Evolutionary conservation across 345 rosid genomes (phyloP).

Genomic region (Euphorbia pulcherrima): DNA sequence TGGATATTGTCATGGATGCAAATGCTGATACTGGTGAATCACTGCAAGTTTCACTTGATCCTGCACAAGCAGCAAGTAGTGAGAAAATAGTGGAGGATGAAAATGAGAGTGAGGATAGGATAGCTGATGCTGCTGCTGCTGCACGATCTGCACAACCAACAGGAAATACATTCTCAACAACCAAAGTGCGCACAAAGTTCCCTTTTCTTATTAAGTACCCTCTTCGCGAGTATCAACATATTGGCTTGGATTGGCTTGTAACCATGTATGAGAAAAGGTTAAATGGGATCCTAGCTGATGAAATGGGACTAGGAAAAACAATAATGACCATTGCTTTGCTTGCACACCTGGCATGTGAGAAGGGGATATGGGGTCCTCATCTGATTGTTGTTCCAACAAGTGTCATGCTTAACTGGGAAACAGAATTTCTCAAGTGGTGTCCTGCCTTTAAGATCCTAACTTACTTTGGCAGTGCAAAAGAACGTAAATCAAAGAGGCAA

Average conservation of each 20-base stretch:
- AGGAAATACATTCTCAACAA: slow-evolving; percentile 91
- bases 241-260: slow-evolving; percentile 99
- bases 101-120: slow-evolving; percentile 47
- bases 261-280: slow-evolving; percentile 97
- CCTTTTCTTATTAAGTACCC: slow-evolving; percentile 97
- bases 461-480: slow-evolving; percentile 98
- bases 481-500: slow-evolving; percentile 93
- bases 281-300: slow-evolving; percentile 99
- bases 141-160: slow-evolving; percentile 99
- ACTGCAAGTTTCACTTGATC: slow-evolving; percentile 26
- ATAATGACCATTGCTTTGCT: slow-evolving; percentile 99
- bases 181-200: slow-evolving; percentile 89
- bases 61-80: slow-evolving; percentile 32
- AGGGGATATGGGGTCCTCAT: slow-evolving; percentile 99
- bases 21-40: slow-evolving; percentile 37
- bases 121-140: slow-evolving; percentile 98
- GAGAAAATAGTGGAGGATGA: slow-evolving; percentile 16
- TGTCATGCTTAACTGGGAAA: slow-evolving; percentile 99
- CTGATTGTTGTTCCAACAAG: slow-evolving; percentile 99
- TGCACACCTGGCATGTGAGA: slow-evolving; percentile 96
- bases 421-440: slow-evolving; percentile 99
- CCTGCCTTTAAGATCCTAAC: slow-evolving; percentile 99
- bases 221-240: slow-evolving; percentile 97
- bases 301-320: slow-evolving; percentile 99
- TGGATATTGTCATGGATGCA: slow-evolving; percentile 38